phyloP scores from a whole-genome alignment of 139 green algal genomes.

The Chlorella sp. region DNA sequence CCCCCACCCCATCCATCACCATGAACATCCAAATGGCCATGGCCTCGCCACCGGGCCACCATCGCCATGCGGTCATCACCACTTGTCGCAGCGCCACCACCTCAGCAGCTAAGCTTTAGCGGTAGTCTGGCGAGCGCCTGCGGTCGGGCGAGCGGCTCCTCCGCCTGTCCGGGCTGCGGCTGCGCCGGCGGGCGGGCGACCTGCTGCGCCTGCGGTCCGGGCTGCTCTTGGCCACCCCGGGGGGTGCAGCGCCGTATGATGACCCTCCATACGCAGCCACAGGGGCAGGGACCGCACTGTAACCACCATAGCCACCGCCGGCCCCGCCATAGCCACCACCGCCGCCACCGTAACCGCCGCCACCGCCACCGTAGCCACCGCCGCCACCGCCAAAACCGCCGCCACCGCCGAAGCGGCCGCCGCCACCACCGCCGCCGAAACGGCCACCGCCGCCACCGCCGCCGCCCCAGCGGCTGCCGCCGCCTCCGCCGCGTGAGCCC shows the following conservation, averaged over 20 bases:
- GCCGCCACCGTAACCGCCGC: neutral
- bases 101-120: too few relatives aligned
- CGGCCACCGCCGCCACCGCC: conserved; percentile 20
- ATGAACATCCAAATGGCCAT: too few relatives aligned
- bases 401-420: conserved; percentile 10
- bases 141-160: neutral
- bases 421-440: neutral
- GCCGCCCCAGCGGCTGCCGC: conserved; percentile 25
- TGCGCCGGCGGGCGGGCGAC: neutral
- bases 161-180: neutral
- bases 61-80: too few relatives aligned
- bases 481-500: conserved; percentile 28
- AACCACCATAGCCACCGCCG: neutral
- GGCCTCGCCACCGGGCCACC: too few relatives aligned
- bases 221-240: neutral
- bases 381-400: conserved; percentile 19
- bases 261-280: neutral
- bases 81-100: too few relatives aligned
- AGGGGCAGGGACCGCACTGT: neutral
- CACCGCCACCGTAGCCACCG: conserved; percentile 1
- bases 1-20: too few relatives aligned
- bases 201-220: neutral
- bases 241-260: neutral
- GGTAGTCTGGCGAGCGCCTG: neutral
- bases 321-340: neutral